Evolutionary conservation across 176 grass and related monocot species (phyloP), one percentile per base, ranked within the genome.

Genomic region (Raddia distichophylla): DNA sequence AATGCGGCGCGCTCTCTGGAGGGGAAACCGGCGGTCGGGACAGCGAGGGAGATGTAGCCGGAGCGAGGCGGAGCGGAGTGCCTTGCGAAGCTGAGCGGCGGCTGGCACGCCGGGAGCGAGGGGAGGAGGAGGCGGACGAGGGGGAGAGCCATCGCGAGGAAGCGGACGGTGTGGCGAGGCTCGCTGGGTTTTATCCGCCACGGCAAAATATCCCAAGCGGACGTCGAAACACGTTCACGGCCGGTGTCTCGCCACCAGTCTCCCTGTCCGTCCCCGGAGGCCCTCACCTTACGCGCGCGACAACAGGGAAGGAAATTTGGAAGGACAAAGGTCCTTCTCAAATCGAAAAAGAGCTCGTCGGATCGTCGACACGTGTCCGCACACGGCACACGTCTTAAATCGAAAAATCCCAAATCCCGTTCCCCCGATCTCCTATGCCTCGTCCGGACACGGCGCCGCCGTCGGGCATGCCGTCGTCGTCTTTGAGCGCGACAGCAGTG

Each of bases 141-240:
- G 74, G 83, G 88, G 10, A 88, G 81, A 46, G 91, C 89, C 94
- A 91, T 97, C 18, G 82, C 60, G 57, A 65, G 20, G 80, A 58
- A 47, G 77, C 74, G 35, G 15, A 59, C 49, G 66, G 73, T 47
- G 19, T 1, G 37, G 37, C 56, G 76, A 40, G 40, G 50, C 70
- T 67, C 33, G 71, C 37, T 34, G 18, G 57, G 42, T 89, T 86
- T 86, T 55, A 86, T 91, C 69, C 44, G 60, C 64, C 43, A 52
- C 77, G 48, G 57, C 44, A 84, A 87, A 83, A 84, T 84, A 84
- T 84, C 82, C 57, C 62, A 3, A 63, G 50, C 10, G 1, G 12
- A 52, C 56, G 65, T 43, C 60, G 37, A 40, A 61, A 61, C 37
- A 47, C 47, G 20, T 57, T 67, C 13, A n/a, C 10, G 74, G 64